Evolutionary conservation across 208 protist species (phyloP), one percentile per base, ranked within the genome.

Genomic region (Borovskyia barvae): DNA sequence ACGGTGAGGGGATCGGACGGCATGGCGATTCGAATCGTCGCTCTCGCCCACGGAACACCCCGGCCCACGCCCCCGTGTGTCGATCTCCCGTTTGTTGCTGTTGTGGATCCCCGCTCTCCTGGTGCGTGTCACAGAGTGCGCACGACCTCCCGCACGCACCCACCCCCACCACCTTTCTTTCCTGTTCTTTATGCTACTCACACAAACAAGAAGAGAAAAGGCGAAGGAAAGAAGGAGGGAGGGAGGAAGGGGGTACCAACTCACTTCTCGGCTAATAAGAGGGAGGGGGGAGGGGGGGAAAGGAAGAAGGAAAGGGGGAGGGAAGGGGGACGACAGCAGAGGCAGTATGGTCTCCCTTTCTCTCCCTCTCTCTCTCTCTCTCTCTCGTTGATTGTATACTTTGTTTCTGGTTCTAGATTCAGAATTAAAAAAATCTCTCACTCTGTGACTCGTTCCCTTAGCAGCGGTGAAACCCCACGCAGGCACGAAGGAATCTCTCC

Each of bases 1-100:
- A 80, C 45, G 39, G 65, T 82, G 49, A 84, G 46, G 25, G 64
- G 40, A 12, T 24, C 46, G 9, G 63, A 60, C 19, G 54, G 12
- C 54, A 56, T 41, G 76, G 47, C 5, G 69, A 60, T 54, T n/a
- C 24, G 12, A 11, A 26, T 45, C 20, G 9, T 35, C 30, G 9
- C 19, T 15, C 24, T 15, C 59, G 24, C 45, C n/a, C 62, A 50
- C 39, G 47, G 26, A 43, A 66, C 11, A 59, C n/a, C n/a, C n/a
- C n/a, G n/a, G n/a, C n/a, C n/a, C n/a, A n/a, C n/a, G n/a, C n/a
- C n/a, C n/a, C n/a, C n/a, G n/a, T n/a, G n/a, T n/a, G n/a, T n/a
- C n/a, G n/a, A n/a, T n/a, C n/a, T n/a, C n/a, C n/a, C n/a, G n/a
- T 41, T 20, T 43, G 24, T 52, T 59, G 25, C 2, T 55, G 7